phyloP scores from a whole-genome alignment of 306 rosid species.

The Dryas octopetala region DNA sequence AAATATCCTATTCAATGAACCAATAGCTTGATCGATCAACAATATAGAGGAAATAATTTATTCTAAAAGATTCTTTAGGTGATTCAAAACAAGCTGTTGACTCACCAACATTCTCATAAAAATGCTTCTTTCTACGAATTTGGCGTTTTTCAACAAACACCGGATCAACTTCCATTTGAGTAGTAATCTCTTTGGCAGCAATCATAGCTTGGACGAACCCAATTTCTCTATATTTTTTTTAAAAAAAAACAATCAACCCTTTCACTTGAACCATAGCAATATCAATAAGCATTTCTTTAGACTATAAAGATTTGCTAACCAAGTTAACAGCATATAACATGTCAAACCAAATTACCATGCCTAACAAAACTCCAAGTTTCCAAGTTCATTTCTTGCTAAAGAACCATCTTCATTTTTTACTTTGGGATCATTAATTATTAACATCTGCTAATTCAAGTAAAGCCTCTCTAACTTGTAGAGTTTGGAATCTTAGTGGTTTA shows the following conservation, averaged over 20 bases:
- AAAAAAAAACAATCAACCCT: neutral
- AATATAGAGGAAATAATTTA: neutral
- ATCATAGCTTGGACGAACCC: neutral
- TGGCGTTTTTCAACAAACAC: neutral
- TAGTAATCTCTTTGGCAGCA: neutral
- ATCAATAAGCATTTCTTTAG: neutral
- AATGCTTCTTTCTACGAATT: neutral
- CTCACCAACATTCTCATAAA: neutral
- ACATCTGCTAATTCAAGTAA: neutral
- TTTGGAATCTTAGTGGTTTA: neutral
- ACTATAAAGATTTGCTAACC: neutral
- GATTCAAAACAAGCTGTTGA: neutral
- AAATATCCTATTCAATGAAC: neutral
- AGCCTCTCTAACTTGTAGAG: neutral
- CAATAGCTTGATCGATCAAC: slow-evolving; percentile 5
- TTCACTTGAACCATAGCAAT: neutral
- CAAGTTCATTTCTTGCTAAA: neutral
- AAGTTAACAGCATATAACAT: neutral
- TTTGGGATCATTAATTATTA: neutral
- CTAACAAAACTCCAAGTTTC: neutral
- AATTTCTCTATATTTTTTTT: neutral
- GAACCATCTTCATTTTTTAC: neutral
- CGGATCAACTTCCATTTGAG: neutral
- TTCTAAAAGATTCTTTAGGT: neutral
- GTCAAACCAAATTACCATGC: neutral